Evolutionary conservation across 2,329 filamentous ascomycete genomes (phyloP), one percentile per base, ranked within the genome.

Genomic region (Claviceps sp.): DNA sequence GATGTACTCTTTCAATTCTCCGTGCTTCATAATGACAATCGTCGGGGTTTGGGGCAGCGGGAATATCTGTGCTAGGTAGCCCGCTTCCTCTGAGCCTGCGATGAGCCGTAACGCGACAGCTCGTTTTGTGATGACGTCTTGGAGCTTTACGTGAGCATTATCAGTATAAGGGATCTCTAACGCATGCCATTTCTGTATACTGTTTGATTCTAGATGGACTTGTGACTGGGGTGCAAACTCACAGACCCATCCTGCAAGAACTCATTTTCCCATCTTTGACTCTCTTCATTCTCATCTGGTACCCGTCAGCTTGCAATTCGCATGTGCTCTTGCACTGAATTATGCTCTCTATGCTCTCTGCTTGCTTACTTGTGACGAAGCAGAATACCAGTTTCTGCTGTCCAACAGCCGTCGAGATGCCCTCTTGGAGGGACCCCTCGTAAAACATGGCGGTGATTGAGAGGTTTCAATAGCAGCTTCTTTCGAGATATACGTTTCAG

Each of bases 61-160:
- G 60, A 88, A 94, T 61, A 95, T 86, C 46, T 87, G 86, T 9
- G 83, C 78, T 14, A 97, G 73, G 61, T 88, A 94, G 5, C 79
- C 82, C 9, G 88, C 88, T 70, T 95, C 89, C 57, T 85, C 78
- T 2, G 86, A 89, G 22, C 84, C 86, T 18, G 83, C 81, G 37
- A 75, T 68, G 22, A 96, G 73, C 49, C 84, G 79, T 22, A 96
- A 72, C 7, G 84, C 70, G 20, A 96, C 74, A 2, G 87, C 78
- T 61, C 82, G 79, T 38, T 75, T 70, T 26, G 72, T 68, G 53
- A 93, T 72, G 30, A 81, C 62, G 50, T 70, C 67, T 50, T 71
- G 74, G 50, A 85, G 63, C 79, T 85, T 34, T 1, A 56, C 20
- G 2, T 30, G 60, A 43, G 38, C 5, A 48, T 11, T 11, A 34